Evolutionary conservation across 2,329 filamentous ascomycete genomes (phyloP), one percentile per base, ranked within the genome.

Genomic region (Pseudocercospora macadamiae): DNA sequence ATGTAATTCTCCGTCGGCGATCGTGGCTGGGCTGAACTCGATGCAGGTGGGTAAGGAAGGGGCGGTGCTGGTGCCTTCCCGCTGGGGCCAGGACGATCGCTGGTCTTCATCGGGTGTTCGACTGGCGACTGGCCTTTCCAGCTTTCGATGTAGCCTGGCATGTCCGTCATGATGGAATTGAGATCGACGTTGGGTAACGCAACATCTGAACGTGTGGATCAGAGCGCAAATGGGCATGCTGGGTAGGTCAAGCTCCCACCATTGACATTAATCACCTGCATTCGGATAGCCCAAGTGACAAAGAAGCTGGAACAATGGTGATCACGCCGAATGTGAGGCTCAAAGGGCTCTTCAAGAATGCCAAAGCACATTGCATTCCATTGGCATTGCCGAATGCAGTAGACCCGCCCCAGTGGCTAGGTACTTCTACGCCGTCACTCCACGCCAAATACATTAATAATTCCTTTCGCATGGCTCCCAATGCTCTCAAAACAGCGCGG

Each of bases 331-430:
- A 47, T 26, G 6, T 9, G n/a, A 21, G n/a, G 23, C 7, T 19
- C 21, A 12, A 26, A 16, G 2, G 23, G 42, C 42, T 23, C 19
- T 32, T 47, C 14, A 26, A n/a, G 23, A 16, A 23, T 47, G 42
- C 23, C 42, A 47, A 26, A 23, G 42, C 42, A 47, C 23, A 26
- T n/a, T 34, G 39, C 55, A 59, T 51, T 59, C 51, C 57, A 55
- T 55, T 54, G 44, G 28, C 18, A 34, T n/a, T 26, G 16, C 25
- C 42, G 51, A 19, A 39, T 34, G n/a, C 26, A 16, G 30, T 45
- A 49, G 12, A 47, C 45, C 26, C 34, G 34, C 23, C 34, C 19
- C 21, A 51, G 19, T 25, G 48, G 48, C 16, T 37, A 51, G 16
- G 18, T 55, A 55, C 52, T 54, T 45, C 51, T 54, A 30, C 23